phyloP scores from a whole-genome alignment of 441 rosid species.

The Hura crepitans region DNA sequence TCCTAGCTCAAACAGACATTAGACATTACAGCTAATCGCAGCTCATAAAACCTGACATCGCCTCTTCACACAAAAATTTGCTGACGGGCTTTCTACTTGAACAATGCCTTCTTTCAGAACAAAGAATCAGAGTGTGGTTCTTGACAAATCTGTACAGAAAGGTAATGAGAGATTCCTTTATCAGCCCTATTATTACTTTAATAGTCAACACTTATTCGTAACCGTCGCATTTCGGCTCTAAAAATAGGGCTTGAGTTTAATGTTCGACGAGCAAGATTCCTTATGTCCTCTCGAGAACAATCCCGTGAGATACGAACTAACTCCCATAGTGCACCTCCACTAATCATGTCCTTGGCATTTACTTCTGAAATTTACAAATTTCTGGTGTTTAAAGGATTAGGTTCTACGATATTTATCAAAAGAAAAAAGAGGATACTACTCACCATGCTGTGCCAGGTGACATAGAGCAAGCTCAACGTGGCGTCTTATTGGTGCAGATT shows the following conservation, averaged over 20 bases:
- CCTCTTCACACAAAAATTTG: constrained; percentile 20
- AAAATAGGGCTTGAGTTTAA: constrained; percentile 69
- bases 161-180: no score
- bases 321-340: constrained; percentile 98
- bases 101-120: not conserved
- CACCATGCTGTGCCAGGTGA: constrained; percentile 96
- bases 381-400: constrained; percentile 12
- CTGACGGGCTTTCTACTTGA: constrained; percentile 2
- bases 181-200: not conserved
- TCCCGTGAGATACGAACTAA: constrained; percentile 84
- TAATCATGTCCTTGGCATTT: constrained; percentile 87
- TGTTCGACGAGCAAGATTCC: constrained; percentile 71
- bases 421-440: constrained; percentile 19
- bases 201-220: constrained; percentile 65
- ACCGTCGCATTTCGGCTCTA: constrained; percentile 67
- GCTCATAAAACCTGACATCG: constrained; percentile 1
- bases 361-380: constrained; percentile 63
- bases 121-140: not conserved
- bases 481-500: constrained; percentile 88
- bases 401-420: no score
- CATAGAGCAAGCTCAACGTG: constrained; percentile 99
- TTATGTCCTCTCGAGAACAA: constrained; percentile 93
- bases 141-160: constrained; percentile 23
- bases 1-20: no score
- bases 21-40: no score